These are phyloP conservation scores for Paradendryphiella salina DNA, from an alignment of 2,329 filamentous ascomycete genomes.

Conservation along the genomic window DNA sequence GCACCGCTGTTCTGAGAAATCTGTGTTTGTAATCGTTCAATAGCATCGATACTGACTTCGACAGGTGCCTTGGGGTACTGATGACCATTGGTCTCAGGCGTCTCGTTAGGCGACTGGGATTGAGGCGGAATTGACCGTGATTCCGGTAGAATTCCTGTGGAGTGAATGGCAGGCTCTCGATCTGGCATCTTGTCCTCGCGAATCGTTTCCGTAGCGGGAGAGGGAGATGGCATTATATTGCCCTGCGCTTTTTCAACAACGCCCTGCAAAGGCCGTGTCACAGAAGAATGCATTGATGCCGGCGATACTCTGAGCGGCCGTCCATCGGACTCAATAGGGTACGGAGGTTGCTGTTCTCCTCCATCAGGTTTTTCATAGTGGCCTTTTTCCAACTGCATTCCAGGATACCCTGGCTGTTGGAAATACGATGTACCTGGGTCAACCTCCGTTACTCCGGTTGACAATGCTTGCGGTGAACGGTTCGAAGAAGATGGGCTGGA, in stretches of 20 bases:
- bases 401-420: conserved; percentile 23
- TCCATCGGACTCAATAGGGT: conserved; percentile 24
- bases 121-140: conserved; percentile 18
- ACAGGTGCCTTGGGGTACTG: conserved; percentile 35
- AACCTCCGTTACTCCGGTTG: conserved; percentile 35
- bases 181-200: conserved; percentile 18
- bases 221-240: conserved; percentile 18
- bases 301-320: conserved; percentile 24
- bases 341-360: conserved; percentile 23
- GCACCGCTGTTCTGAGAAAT: conserved; percentile 52
- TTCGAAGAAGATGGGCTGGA: conserved; percentile 21
- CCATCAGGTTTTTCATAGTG: conserved; percentile 23
- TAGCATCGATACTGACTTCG: conserved; percentile 46
- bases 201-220: conserved; percentile 22
- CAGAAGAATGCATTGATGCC: conserved; percentile 20
- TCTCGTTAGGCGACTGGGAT: conserved; percentile 18
- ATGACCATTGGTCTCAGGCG: conserved; percentile 31
- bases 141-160: conserved; percentile 21
- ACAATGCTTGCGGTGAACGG: conserved; percentile 5
- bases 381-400: conserved; percentile 13
- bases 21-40: conserved; percentile 54
- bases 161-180: conserved; percentile 17
- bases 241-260: conserved; percentile 24
- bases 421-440: conserved; percentile 30
- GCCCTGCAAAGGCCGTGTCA: conserved; percentile 15